Conservation (phyloP, 192 early-diverging fungal genomes). For the Gamsiella multidivaricata region DNA sequence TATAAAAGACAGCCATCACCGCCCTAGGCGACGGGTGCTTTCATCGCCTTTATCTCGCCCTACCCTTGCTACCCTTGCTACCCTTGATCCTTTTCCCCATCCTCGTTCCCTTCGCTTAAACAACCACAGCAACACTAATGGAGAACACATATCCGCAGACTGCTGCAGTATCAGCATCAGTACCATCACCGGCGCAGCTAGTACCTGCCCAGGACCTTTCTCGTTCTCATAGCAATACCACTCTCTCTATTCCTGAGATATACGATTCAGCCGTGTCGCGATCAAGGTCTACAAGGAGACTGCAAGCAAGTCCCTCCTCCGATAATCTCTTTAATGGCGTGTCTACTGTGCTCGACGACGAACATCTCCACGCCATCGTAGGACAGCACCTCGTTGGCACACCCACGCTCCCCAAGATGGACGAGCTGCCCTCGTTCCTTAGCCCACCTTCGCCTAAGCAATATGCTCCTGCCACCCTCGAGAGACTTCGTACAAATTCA, state of each 20-base stretch:
- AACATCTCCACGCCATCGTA: conserved; percentile 23
- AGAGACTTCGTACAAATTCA: background rate
- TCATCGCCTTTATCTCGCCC: background rate
- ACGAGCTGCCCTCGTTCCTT: background rate
- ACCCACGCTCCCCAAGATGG: background rate
- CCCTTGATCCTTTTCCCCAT: background rate
- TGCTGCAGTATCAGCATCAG: background rate
- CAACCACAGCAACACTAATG: too few species aligned
- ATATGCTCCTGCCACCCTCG: background rate
- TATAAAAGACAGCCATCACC: too few species aligned
- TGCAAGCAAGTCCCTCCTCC: conserved; percentile 9
- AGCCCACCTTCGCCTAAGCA: background rate
- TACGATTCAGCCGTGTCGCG: background rate
- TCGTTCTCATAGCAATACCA: background rate
- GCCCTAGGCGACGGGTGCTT: too few species aligned
- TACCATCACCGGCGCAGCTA: background rate
- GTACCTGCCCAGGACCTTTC: background rate
- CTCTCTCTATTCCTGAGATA: too few species aligned
- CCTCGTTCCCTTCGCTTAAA: background rate
- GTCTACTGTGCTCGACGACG: conserved; percentile 5
- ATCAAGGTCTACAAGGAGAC: conserved; percentile 18
- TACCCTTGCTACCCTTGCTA: background rate
- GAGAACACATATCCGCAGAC: conserved; percentile 9
- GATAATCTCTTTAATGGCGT: background rate
- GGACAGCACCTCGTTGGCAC: conserved; percentile 27